Percentiles rank a stretch among this genome's conserved stretches.
Evolutionary conservation across 83 land plant species (phyloP).

Genomic region (Picea engelmannii): DNA sequence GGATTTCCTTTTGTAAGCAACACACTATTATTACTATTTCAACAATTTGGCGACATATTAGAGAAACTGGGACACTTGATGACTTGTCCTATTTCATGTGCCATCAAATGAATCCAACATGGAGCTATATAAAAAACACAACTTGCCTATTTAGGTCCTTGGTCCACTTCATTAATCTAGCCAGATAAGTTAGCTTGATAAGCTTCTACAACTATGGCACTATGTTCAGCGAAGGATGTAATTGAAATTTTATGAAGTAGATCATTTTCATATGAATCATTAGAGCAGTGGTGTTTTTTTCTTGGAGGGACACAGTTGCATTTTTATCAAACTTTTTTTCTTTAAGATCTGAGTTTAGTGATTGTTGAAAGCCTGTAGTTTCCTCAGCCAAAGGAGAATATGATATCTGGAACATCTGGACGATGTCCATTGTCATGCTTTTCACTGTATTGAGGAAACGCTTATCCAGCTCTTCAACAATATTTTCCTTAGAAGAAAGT

Average conservation of each 20-base stretch:
- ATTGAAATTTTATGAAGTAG: background rate
- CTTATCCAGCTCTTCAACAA: constrained; percentile 47
- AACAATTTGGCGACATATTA: background rate
- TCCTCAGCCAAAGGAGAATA: background rate
- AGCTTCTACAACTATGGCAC: background rate
- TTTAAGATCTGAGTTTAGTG: constrained; percentile 12
- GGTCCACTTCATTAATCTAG: background rate
- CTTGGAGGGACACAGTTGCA: background rate
- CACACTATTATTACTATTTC: background rate
- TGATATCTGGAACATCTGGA: constrained; percentile 63
- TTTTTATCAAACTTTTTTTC: background rate
- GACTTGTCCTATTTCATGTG: background rate
- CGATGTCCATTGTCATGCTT: constrained; percentile 73
- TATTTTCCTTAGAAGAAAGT: constrained; percentile 34
- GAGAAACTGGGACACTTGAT: background rate
- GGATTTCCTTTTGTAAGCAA: background rate
- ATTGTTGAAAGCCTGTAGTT: background rate
- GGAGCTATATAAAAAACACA: background rate
- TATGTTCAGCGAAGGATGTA: background rate
- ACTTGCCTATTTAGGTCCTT: background rate
- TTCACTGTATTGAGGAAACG: constrained; percentile 71
- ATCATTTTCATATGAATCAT: constrained; percentile 7
- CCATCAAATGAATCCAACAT: background rate
- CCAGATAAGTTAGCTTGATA: background rate
- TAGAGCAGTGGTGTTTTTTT: background rate